A percentile compares a stretch with the other conserved stretches of the same genome.
Conservation (phyloP, 2,329 filamentous ascomycete genomes). For the Diaporthe vexans region DNA sequence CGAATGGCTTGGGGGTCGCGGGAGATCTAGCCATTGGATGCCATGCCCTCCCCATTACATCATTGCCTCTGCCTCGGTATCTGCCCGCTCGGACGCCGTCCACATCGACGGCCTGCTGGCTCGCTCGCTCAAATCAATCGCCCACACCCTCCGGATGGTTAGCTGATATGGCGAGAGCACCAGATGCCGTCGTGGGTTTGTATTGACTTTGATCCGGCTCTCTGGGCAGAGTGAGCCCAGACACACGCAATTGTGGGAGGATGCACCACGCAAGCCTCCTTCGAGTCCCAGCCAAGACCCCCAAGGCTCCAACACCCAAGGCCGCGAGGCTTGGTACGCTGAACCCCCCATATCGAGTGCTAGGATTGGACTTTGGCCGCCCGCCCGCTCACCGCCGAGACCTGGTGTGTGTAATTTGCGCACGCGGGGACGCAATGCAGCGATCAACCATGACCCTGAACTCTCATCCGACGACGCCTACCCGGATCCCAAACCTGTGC, state of each 20-base stretch:
- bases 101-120: neutral
- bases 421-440: conserved; percentile 13
- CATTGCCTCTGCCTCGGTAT: conserved; percentile 34
- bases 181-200: conserved; percentile 12
- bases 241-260: conserved; percentile 34
- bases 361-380: conserved; percentile 2
- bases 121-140: conserved; percentile 6
- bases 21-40: conserved; percentile 16
- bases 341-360: neutral
- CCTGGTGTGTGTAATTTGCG: conserved; percentile 25
- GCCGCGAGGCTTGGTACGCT: conserved; percentile 6
- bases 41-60: conserved; percentile 22
- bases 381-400: conserved; percentile 25
- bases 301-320: neutral
- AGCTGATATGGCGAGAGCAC: conserved; percentile 11
- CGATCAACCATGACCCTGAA: conserved; percentile 30
- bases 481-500: conserved; percentile 16
- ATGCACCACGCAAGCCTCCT: conserved; percentile 22
- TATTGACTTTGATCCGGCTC: conserved; percentile 32
- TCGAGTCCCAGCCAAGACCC: conserved; percentile 18
- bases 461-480: conserved; percentile 23
- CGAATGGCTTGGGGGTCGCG: conserved; percentile 6
- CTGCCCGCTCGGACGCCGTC: conserved; percentile 19
- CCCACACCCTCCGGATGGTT: neutral
- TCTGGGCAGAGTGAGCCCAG: conserved; percentile 30